Evolutionary conservation across 306 rosid species (phyloP), one percentile per base, ranked within the genome.

Genomic region (Senna tora): DNA sequence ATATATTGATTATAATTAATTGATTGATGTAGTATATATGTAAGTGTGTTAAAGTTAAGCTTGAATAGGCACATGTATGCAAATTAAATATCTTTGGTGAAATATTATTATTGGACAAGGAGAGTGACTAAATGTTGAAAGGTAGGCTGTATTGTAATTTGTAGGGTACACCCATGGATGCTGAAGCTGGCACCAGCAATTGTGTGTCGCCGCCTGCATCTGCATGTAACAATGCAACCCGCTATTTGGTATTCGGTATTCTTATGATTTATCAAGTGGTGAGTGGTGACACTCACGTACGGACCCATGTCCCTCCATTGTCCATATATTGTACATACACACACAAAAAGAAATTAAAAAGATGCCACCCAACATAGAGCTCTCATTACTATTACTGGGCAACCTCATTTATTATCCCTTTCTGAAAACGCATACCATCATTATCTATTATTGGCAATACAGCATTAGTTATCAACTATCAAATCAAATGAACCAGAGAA

Each of bases 51-150:
- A 25, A 1, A 25, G 30, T 25, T 25, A 25, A 28, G 17, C 62
- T 25, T 7, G 5, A 9, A 2, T 11, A 12, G 61, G 5, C 9
- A 38, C 45, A 46, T 1, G 30, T 46, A 38, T 65, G 1, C 3
- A 25, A 25, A 25, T 45, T 22, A n/a, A 6, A 4, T 46, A 43
- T 65, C 39, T 64, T 3, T 0, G 2, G 6, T 25, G 11, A 1
- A n/a, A 5, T 4, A 17, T 16, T 46, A n/a, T 41, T 34, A 53
- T 22, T 72, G 71, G 75, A 58, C 78, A 43, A 28, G 67, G 62
- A 66, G 71, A 66, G 75, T 65, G 72, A 66, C 58, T 14, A 46
- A 46, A n/a, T 81, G 84, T 76, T 79, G 68, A 82, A 28, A 43
- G 77, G 77, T 69, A 36, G 81, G 33, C 55, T 51, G 13, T 16